Percentiles rank a stretch among this genome's conserved stretches.
These are phyloP conservation scores for Cardiospermum halicacabum DNA, from an alignment of 345 rosid genomes.

Conservation along the genomic window DNA sequence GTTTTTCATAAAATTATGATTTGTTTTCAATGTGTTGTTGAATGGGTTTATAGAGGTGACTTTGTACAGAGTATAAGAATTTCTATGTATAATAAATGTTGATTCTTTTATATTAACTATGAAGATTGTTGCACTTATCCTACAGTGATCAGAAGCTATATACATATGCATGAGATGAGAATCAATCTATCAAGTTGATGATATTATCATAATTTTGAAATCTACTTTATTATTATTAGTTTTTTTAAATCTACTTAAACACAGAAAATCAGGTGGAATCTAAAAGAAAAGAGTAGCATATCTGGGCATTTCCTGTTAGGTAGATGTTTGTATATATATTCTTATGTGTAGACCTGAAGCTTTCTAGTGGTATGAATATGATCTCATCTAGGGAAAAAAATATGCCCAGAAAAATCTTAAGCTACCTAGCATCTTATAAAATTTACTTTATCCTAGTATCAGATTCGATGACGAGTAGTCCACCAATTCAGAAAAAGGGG, in stretches of 20 bases:
- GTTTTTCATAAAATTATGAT: neutral
- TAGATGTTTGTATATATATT: slow-evolving; percentile 2
- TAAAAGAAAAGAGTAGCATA: neutral
- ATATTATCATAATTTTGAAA: neutral
- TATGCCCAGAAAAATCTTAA: slow-evolving; percentile 2
- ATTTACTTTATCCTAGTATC: slow-evolving; percentile 14
- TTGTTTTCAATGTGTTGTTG: neutral
- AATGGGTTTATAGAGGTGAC: neutral
- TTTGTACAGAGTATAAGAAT: neutral
- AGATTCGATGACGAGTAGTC: slow-evolving; percentile 9
- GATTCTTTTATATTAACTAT: neutral
- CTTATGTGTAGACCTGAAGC: neutral
- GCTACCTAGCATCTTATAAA: slow-evolving; percentile 3
- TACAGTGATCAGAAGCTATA: neutral
- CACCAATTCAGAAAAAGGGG: neutral
- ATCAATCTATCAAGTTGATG: neutral
- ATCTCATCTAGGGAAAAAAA: neutral
- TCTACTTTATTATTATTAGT: too few relatives aligned
- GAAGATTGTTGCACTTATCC: neutral
- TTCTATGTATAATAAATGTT: neutral
- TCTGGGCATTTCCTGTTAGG: neutral
- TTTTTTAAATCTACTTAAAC: neutral
- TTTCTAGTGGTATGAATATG: neutral
- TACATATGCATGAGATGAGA: too few relatives aligned
- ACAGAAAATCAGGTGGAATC: neutral